phyloP scores from a whole-genome alignment of 169 alveolate genomes.

The Cryptosporidium ryanae region DNA sequence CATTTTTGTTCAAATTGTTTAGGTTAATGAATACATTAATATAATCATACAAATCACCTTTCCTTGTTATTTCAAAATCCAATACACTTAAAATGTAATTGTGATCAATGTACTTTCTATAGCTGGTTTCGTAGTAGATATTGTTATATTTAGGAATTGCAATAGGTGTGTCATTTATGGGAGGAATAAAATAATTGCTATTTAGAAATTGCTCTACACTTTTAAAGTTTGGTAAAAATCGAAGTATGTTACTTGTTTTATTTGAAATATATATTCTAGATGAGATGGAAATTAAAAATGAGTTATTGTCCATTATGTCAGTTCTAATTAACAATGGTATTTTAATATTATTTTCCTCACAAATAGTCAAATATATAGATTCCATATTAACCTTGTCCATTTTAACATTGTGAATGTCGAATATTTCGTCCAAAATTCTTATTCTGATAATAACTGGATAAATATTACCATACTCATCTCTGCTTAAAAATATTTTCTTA shows the following conservation, averaged over 20 bases:
- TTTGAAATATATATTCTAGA: slow-evolving; percentile 52
- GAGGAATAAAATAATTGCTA: slow-evolving; percentile 38
- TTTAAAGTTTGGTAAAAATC: slow-evolving; percentile 25
- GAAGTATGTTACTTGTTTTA: slow-evolving; percentile 40
- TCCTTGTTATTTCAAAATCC: slow-evolving; percentile 10
- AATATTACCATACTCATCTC: slow-evolving; percentile 47
- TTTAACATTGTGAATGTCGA: slow-evolving; percentile 23
- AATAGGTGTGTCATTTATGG: slow-evolving; percentile 22
- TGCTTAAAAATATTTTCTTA: slow-evolving; percentile 26
- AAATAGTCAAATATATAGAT: slow-evolving; percentile 16
- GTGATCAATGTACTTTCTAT: slow-evolving; percentile 32
- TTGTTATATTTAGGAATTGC: slow-evolving; percentile 23
- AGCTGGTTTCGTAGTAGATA: slow-evolving; percentile 12
- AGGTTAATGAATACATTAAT: not conserved
- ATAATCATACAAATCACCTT: slow-evolving; percentile 1
- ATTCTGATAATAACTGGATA: slow-evolving; percentile 63
- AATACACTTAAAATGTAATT: slow-evolving; percentile 1
- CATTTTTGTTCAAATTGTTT: not conserved
- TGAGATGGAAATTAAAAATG: slow-evolving; percentile 53
- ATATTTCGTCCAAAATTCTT: slow-evolving; percentile 42
- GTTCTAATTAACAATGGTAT: slow-evolving; percentile 40
- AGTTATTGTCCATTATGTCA: slow-evolving; percentile 39
- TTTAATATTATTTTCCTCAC: not conserved
- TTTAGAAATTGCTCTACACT: slow-evolving; percentile 13
- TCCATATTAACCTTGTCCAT: slow-evolving; percentile 59